A percentile compares a stretch with the other conserved stretches of the same genome.
These are phyloP conservation scores for Penicillium lagena DNA, from an alignment of 495 filamentous ascomycete genomes.

Conservation along the genomic window DNA sequence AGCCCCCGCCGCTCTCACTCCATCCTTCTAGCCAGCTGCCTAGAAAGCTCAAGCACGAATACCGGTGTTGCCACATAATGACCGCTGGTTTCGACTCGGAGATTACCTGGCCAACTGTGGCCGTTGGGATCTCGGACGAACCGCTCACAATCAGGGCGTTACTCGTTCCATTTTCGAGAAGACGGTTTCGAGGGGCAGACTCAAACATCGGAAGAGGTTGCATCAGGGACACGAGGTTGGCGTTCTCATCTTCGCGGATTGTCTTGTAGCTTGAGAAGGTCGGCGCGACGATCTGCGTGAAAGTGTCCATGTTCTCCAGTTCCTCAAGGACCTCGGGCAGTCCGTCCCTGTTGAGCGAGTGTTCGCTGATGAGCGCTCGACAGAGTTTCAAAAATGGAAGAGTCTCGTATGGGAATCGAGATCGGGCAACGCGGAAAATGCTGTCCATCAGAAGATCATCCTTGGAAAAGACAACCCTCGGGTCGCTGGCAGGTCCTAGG, in stretches of 20 bases:
- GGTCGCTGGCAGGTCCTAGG: slow-evolving; percentile 33
- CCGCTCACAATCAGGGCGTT: slow-evolving; percentile 34
- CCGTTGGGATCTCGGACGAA: slow-evolving; percentile 44
- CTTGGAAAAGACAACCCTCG: slow-evolving; percentile 45
- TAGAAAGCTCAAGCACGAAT: slow-evolving; percentile 71
- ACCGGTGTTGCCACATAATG: slow-evolving; percentile 61
- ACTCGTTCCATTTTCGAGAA: slow-evolving; percentile 10
- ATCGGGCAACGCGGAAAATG: slow-evolving; percentile 56
- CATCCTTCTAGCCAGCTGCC: slow-evolving; percentile 64
- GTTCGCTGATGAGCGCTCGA: slow-evolving; percentile 41
- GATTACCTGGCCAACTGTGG: slow-evolving; percentile 65
- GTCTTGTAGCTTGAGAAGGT: slow-evolving; percentile 65
- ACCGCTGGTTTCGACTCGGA: slow-evolving; percentile 60
- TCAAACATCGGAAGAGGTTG: slow-evolving; percentile 37
- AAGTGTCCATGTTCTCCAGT: slow-evolving; percentile 56
- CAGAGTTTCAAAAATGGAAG: slow-evolving; percentile 69
- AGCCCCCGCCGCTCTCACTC: slow-evolving; percentile 34
- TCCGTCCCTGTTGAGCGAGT: slow-evolving; percentile 41
- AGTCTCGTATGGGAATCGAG: slow-evolving; percentile 82
- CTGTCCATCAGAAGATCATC: slow-evolving; percentile 48
- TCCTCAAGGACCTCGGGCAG: slow-evolving; percentile 44
- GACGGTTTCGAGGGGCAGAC: slow-evolving; percentile 11
- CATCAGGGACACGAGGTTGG: slow-evolving; percentile 48
- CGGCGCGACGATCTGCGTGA: slow-evolving; percentile 65
- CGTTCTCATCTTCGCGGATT: slow-evolving; percentile 77